Evolutionary conservation across 257 asterid genomes (phyloP).

Genomic region (Solanum etuberosum): DNA sequence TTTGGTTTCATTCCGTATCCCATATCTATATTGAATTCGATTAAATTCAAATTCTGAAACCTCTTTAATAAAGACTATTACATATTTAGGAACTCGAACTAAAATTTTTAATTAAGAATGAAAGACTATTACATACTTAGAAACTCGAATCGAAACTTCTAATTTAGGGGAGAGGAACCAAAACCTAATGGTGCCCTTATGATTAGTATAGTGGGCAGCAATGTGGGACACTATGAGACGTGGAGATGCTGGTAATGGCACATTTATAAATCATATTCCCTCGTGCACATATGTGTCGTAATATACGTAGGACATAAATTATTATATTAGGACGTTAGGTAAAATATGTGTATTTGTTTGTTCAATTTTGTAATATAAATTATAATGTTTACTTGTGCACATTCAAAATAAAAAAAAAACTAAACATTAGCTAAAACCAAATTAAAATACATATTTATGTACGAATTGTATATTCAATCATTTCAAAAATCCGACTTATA

Average conservation of each 20-base stretch:
- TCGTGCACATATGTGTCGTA: too few species aligned
- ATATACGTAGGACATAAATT: too few species aligned
- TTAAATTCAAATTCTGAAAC: fast-evolving
- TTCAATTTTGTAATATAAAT: too few species aligned
- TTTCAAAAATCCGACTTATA: too few species aligned
- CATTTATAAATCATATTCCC: background rate
- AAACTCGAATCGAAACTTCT: background rate
- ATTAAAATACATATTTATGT: too few species aligned
- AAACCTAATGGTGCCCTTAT: slow-evolving; percentile 7
- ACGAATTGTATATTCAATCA: background rate
- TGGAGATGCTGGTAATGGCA: background rate
- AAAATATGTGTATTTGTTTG: fast-evolving
- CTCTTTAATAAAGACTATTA: too few species aligned
- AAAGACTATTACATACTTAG: fast-evolving
- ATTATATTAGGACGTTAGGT: fast-evolving
- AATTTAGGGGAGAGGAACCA: fast-evolving
- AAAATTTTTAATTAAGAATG: fast-evolving
- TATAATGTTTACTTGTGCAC: fast-evolving
- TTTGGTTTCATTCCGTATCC: fast-evolving
- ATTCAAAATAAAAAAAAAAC: too few species aligned
- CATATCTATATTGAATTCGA: fast-evolving
- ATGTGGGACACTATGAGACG: background rate
- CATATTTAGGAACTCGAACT: fast-evolving
- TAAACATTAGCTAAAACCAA: too few species aligned
- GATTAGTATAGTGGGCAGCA: background rate